Percentiles rank a stretch among this genome's conserved stretches.
Evolutionary conservation across 2,329 filamentous ascomycete species (phyloP).

Genomic region (Pseudogymnoascus sp.): DNA sequence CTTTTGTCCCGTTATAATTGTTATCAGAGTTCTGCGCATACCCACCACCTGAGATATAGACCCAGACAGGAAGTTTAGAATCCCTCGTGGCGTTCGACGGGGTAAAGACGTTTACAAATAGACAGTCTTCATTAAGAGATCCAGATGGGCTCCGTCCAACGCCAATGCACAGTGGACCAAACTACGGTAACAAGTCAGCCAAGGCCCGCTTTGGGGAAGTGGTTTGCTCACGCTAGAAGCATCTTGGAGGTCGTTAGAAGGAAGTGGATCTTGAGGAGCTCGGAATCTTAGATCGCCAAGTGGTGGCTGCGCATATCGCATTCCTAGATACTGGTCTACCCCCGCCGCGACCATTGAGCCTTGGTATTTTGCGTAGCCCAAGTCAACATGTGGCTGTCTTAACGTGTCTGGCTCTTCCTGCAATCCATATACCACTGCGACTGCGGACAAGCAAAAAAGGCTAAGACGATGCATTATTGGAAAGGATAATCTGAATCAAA

Average conservation of each 20-base stretch:
- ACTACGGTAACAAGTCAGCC: slow-evolving; percentile 25
- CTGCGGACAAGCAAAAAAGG: neutral
- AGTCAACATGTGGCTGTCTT: neutral
- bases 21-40: slow-evolving; percentile 40
- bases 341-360: neutral
- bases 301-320: neutral
- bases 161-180: slow-evolving; percentile 38
- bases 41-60: slow-evolving; percentile 43
- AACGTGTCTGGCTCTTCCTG: neutral
- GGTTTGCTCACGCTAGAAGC: neutral
- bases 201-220: neutral
- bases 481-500: slow-evolving; percentile 56
- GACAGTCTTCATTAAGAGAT: slow-evolving; percentile 33
- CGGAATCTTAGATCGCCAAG: neutral
- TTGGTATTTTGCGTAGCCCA: slow-evolving; percentile 3
- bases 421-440: neutral
- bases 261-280: neutral
- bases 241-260: neutral
- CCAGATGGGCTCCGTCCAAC: slow-evolving; percentile 23
- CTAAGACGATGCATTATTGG: slow-evolving; percentile 59
- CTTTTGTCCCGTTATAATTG: slow-evolving; percentile 41
- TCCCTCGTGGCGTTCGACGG: slow-evolving; percentile 31
- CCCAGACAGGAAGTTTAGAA: slow-evolving; percentile 43
- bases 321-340: neutral
- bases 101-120: slow-evolving; percentile 38